Evolutionary conservation across 2,329 filamentous ascomycete species (phyloP), one percentile per base, ranked within the genome.

Genomic region (Verticillium isaacii): DNA sequence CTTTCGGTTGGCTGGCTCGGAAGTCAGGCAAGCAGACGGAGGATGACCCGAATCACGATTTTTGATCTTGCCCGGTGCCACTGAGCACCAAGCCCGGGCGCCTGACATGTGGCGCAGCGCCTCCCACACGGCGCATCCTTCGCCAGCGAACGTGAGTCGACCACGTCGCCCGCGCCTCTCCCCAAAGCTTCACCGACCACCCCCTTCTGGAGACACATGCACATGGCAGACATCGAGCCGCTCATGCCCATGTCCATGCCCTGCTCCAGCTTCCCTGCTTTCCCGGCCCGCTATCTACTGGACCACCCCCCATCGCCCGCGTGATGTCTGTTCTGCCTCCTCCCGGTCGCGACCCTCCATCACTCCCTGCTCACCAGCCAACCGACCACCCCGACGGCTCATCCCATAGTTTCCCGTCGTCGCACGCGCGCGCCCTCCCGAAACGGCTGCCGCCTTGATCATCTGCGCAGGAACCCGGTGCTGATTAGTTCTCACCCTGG

Each of bases 381-480:
- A 23, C 45, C 45, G n/a, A 50, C 45, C 45, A 25, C 45, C 45
- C 45, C 45, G 45, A 23, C 45, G 45, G 45, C 45, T 50, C 45
- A 50, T 50, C 45, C 45, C 45, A 50, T 50, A 50, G 45, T 50
- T 7, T 23, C 45, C n/a, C 17, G 45, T 23, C 45, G 9, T 50
- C 14, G 15, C 41, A 37, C 60, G 54, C 36, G 62, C 62, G 63
- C 60, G 60, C 63, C 59, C 62, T 64, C 55, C 55, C 29, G 55
- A 56, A 56, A 19, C 19, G 34, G 55, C 25, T 32, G 50, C 37
- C 12, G 41, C 59, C 34, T 62, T 68, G 66, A 67, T 71, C 69
- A 72, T 65, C 65, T 69, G 70, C 67, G 70, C 70, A 72, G 70
- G 70, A 73, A 71, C 68, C 69, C 69, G 68, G 45, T n/a, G 45